Conservation (phyloP, 306 rosid genomes). For the Albizia julibrissin region DNA sequence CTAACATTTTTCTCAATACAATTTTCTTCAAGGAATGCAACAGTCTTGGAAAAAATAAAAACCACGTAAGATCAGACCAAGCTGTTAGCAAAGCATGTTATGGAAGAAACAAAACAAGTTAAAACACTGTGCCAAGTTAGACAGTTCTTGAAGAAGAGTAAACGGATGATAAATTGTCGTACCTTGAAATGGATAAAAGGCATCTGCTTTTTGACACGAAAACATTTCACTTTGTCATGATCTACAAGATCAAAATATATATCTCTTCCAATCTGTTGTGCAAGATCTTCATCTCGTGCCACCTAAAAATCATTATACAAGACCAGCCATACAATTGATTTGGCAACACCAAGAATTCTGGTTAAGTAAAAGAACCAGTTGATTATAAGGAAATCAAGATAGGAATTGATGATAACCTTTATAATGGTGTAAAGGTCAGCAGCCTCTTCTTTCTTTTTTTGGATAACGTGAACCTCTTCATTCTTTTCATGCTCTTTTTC, state of each 20-base stretch:
- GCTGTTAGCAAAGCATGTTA: neutral
- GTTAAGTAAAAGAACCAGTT: neutral
- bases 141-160: slow-evolving; percentile 12
- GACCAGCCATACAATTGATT: slow-evolving; percentile 14
- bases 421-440: slow-evolving; percentile 53
- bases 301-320: slow-evolving; percentile 16
- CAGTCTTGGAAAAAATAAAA: neutral
- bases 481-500: slow-evolving; percentile 76
- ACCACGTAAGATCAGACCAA: neutral
- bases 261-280: neutral
- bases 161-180: neutral
- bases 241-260: neutral
- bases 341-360: slow-evolving; percentile 11
- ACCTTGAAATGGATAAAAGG: neutral
- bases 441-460: slow-evolving; percentile 29
- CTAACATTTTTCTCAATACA: neutral
- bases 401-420: slow-evolving; percentile 51
- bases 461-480: neutral
- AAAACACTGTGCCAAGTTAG: neutral
- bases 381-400: slow-evolving; percentile 12
- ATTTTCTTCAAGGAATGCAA: neutral
- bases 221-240: neutral
- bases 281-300: neutral
- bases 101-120: neutral
- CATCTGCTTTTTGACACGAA: neutral